Conservation (phyloP, 257 asterid species). For the Fraxinus quadrangulata region DNA sequence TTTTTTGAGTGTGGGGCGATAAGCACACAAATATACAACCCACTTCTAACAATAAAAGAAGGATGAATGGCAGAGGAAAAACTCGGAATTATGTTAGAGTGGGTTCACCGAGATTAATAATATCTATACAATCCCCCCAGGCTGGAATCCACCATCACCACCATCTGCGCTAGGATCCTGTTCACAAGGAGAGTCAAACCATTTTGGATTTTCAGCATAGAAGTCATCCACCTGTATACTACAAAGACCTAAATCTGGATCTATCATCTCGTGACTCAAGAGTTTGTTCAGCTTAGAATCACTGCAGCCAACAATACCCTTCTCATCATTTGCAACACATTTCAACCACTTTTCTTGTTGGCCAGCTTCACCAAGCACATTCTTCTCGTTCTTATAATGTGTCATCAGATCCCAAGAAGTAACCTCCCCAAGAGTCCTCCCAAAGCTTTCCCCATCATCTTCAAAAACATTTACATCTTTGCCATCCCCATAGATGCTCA, state of each 20-base stretch:
- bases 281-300: constrained; percentile 47
- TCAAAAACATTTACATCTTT: constrained; percentile 83
- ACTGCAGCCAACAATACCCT: constrained; percentile 54
- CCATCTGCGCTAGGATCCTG: constrained; percentile 72
- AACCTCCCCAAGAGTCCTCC: constrained; percentile 96
- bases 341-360: constrained; percentile 85
- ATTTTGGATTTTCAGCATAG: constrained; percentile 85
- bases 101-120: constrained; percentile 52
- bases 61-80: constrained; percentile 29
- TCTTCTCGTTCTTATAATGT: constrained; percentile 65
- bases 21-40: constrained; percentile 44
- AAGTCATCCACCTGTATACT: constrained; percentile 80
- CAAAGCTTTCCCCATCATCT: constrained; percentile 95
- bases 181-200: constrained; percentile 94
- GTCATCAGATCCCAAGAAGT: constrained; percentile 89
- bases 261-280: constrained; percentile 56
- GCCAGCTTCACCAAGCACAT: constrained; percentile 70
- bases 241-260: constrained; percentile 76
- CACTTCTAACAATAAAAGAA: constrained; percentile 21
- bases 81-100: constrained; percentile 51
- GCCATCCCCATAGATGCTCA: constrained; percentile 63
- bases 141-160: constrained; percentile 78
- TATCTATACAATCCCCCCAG: constrained; percentile 73
- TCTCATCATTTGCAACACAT: constrained; percentile 70
- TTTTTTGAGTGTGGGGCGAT: not conserved